Evolutionary conservation across 1,139 yeast species (phyloP).

Genomic region (Hanseniaspora uvarum): DNA sequence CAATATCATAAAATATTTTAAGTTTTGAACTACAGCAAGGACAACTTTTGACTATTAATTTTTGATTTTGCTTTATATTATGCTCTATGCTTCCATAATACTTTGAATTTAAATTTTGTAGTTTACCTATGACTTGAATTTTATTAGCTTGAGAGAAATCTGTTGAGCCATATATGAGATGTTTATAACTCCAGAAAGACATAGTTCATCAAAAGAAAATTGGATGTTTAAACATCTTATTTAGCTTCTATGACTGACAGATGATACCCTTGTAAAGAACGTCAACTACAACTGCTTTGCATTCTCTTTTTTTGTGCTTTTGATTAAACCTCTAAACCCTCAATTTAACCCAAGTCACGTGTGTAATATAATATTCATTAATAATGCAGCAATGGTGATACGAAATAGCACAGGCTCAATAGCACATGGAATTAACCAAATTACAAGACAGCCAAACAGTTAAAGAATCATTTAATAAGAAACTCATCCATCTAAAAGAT

Average conservation of each 20-base stretch:
- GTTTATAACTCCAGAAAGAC: not conserved
- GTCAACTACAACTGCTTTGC: too few species aligned
- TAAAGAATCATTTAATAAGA: not conserved
- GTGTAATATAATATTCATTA: not conserved
- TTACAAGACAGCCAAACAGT: not conserved
- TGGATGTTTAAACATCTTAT: too few species aligned
- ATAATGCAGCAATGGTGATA: not conserved
- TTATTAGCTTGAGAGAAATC: not conserved
- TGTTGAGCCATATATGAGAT: not conserved
- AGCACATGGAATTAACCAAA: not conserved
- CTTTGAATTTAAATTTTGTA: not conserved
- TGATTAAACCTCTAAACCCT: not conserved
- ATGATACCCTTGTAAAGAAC: too few species aligned
- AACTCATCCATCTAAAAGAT: not conserved
- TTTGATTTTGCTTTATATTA: not conserved
- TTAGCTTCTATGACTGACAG: too few species aligned
- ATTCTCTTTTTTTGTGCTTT: not conserved
- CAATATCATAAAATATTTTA: not conserved
- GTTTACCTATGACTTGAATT: not conserved
- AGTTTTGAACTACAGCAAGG: not conserved
- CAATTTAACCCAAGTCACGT: not conserved
- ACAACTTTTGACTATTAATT: not conserved
- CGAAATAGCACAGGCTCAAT: not conserved
- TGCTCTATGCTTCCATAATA: not conserved
- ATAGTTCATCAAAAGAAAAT: not conserved